Evolutionary conservation across 2,329 filamentous ascomycete genomes (phyloP), one percentile per base, ranked within the genome.

Genomic region (Ascochyta rabiei): DNA sequence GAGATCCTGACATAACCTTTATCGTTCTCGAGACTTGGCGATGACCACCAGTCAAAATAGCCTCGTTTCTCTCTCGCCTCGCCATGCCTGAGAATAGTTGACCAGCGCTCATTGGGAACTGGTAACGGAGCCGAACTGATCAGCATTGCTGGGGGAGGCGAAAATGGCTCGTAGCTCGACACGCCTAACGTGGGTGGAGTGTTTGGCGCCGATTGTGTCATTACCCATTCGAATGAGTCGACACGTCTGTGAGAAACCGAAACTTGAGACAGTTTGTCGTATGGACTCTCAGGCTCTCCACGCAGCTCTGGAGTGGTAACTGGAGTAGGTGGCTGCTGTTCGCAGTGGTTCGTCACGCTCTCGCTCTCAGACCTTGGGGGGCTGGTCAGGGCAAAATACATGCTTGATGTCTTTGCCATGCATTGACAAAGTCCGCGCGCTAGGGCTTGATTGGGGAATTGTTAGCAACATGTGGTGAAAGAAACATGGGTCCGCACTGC

Each of bases 11-110:
- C 19, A n/a, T 54, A 54, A 6, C 51, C 51, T 39, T 39, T 34
- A 16, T 23, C 12, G 10, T 24, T 31, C 6, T n/a, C 15, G 6
- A 41, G 23, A 23, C 26, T 48, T 10, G 45, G 45, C 6, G 51
- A 54, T 19, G 51, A 12, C 51, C 44, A 48, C 51, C 51, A 54
- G 13, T 54, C 51, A n/a, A 54, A 48, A 19, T 48, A 54, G 1
- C 39, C 40, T 43, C 45, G 24, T 26, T 40, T 48, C 16, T 26
- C 23, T 28, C 23, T 31, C 7, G 19, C 19, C 3, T 12, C 18
- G n/a, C 6, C 6, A 26, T 19, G 19, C 16, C 15, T 16, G 12
- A 34, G 16, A 8, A 19, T 18, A 1, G n/a, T 16, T 18, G 51
- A 54, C 51, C 51, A 54, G 4, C 15, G 38, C 18, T 54, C 51